Conservation (phyloP, 2,329 filamentous ascomycete species). For the Aspergillus proliferans region DNA sequence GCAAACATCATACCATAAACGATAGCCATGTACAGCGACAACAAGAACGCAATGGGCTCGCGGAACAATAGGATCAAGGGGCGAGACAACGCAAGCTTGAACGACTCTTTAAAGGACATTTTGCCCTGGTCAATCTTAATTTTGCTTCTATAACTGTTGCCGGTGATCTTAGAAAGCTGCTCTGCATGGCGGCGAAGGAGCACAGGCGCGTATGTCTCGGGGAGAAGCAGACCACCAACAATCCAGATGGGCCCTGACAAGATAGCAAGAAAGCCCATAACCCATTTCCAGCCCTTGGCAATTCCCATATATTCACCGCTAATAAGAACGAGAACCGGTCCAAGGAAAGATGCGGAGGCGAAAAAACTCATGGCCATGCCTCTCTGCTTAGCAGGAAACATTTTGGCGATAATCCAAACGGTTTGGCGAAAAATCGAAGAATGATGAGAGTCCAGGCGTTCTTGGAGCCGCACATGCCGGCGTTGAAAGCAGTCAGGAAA, state of each 20-base stretch:
- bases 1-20: conserved; percentile 49
- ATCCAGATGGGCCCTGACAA: conserved; percentile 57
- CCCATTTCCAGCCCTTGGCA: conserved; percentile 62
- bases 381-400: conserved; percentile 50
- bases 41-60: conserved; percentile 47
- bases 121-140: conserved; percentile 38
- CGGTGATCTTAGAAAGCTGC: conserved; percentile 44
- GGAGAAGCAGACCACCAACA: conserved; percentile 23
- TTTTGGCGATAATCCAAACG: conserved; percentile 58
- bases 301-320: conserved; percentile 61
- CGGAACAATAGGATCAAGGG: conserved; percentile 45
- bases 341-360: conserved; percentile 47
- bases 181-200: conserved; percentile 46
- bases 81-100: conserved; percentile 44
- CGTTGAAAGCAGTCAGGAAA: conserved; percentile 55
- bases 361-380: conserved; percentile 60
- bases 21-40: conserved; percentile 47
- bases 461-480: conserved; percentile 51
- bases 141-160: conserved; percentile 42
- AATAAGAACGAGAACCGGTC: conserved; percentile 60
- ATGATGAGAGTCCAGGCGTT: conserved; percentile 57
- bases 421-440: conserved; percentile 61
- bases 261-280: conserved; percentile 56
- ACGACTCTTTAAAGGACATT: conserved; percentile 30
- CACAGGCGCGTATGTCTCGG: conserved; percentile 44